Conservation (phyloP, 2,329 filamentous ascomycete genomes). For the Cladorrhinum sp. region DNA sequence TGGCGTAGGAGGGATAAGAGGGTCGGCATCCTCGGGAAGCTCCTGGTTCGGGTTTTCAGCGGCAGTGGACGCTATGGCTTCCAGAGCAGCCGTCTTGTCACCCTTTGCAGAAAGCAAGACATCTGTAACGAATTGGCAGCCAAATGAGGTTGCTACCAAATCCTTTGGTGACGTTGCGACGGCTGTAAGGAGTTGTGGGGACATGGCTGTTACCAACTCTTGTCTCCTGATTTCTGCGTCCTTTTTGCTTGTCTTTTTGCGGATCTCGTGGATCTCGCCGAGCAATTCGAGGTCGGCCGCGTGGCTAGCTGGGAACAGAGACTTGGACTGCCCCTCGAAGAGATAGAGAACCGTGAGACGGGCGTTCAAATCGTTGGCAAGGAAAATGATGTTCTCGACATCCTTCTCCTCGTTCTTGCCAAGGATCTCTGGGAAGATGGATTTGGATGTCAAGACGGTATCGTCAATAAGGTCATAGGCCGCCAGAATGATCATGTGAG, state of each 20-base stretch:
- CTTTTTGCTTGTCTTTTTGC: slow-evolving; percentile 88
- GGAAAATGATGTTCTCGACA: slow-evolving; percentile 60
- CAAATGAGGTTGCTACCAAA: slow-evolving; percentile 73
- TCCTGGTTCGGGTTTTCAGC: slow-evolving; percentile 50
- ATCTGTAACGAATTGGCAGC: slow-evolving; percentile 82
- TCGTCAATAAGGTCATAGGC: slow-evolving; percentile 93
- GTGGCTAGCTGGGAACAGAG: slow-evolving; percentile 59
- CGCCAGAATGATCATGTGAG: slow-evolving; percentile 76
- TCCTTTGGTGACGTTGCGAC: slow-evolving; percentile 66
- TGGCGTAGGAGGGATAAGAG: slow-evolving; percentile 32
- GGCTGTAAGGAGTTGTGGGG: slow-evolving; percentile 70
- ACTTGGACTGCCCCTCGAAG: slow-evolving; percentile 64
- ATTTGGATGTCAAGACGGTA: slow-evolving; percentile 81
- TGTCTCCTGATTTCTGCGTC: slow-evolving; percentile 70
- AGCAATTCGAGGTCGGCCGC: slow-evolving; percentile 67
- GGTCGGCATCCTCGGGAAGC: slow-evolving; percentile 38
- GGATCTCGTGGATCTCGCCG: slow-evolving; percentile 72
- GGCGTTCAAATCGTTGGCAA: slow-evolving; percentile 63
- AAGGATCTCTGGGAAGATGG: slow-evolving; percentile 82
- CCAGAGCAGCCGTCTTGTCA: slow-evolving; percentile 71
- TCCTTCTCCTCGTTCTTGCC: slow-evolving; percentile 65
- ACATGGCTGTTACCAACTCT: slow-evolving; percentile 73
- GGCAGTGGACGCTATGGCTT: slow-evolving; percentile 64
- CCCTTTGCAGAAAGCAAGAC: slow-evolving; percentile 73
- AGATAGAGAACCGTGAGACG: slow-evolving; percentile 74